phyloP scores from a whole-genome alignment of 2,329 filamentous ascomycete species.

The Torrubiella hemipterigena region DNA sequence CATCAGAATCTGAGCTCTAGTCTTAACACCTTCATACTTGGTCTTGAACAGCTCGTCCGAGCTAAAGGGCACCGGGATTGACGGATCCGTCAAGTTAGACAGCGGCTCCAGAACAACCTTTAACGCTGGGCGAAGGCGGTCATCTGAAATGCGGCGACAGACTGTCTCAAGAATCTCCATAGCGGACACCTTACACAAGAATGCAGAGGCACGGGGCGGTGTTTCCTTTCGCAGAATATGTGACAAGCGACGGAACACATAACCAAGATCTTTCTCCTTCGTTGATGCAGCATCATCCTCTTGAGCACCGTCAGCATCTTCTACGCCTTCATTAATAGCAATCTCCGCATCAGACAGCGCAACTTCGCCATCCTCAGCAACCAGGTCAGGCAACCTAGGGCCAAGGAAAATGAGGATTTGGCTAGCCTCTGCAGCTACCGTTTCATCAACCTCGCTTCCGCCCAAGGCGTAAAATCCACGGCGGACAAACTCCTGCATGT shows the following conservation, averaged over 20 bases:
- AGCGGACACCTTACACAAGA: slow-evolving; percentile 64
- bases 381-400: slow-evolving; percentile 31
- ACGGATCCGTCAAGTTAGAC: slow-evolving; percentile 73
- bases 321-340: slow-evolving; percentile 22
- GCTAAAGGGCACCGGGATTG: slow-evolving; percentile 59
- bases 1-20: slow-evolving; percentile 65
- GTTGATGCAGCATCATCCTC: too few species aligned
- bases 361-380: slow-evolving; percentile 28
- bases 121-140: slow-evolving; percentile 49
- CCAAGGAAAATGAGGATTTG: slow-evolving; percentile 78
- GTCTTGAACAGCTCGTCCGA: slow-evolving; percentile 58
- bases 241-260: slow-evolving; percentile 68
- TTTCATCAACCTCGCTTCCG: slow-evolving; percentile 53
- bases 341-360: slow-evolving; percentile 23
- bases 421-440: slow-evolving; percentile 65
- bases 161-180: slow-evolving; percentile 65
- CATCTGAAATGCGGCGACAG: slow-evolving; percentile 44
- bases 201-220: slow-evolving; percentile 46
- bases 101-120: slow-evolving; percentile 49
- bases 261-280: slow-evolving; percentile 47
- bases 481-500: slow-evolving; percentile 48
- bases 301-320: slow-evolving; percentile 32
- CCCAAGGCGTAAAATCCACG: slow-evolving; percentile 43
- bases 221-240: slow-evolving; percentile 69
- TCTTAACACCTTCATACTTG: slow-evolving; percentile 58